Evolutionary conservation across 2,329 filamentous ascomycete genomes (phyloP).

Genomic region (Penicillium nordicum): DNA sequence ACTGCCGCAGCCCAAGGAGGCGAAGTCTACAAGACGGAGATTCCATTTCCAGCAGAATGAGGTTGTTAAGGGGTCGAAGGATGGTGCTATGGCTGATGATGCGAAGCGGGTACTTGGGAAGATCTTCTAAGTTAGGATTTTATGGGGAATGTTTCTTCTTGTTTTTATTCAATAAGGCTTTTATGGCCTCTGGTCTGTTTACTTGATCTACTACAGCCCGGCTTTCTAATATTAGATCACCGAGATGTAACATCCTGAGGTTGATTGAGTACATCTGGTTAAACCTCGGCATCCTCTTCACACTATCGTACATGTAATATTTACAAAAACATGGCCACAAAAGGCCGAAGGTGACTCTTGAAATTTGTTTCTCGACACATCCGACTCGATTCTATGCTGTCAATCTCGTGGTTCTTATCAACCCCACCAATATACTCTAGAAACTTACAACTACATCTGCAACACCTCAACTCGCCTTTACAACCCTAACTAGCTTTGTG

Average conservation of each 20-base stretch:
- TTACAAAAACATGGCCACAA: too few relatives aligned
- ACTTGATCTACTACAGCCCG: background rate
- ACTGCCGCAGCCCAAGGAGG: constrained; percentile 10
- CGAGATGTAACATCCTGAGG: background rate
- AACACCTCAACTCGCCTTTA: background rate
- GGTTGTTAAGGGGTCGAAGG: constrained; percentile 31
- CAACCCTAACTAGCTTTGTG: background rate
- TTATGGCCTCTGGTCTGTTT: background rate
- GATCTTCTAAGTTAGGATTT: constrained; percentile 41
- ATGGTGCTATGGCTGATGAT: constrained; percentile 34
- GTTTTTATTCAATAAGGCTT: background rate
- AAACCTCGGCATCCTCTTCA: background rate
- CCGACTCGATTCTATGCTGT: too few relatives aligned
- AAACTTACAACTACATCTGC: background rate
- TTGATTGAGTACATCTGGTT: background rate
- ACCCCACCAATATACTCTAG: too few relatives aligned
- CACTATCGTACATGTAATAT: too few relatives aligned
- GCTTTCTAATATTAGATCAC: background rate
- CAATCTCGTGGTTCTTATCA: too few relatives aligned
- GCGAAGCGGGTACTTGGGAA: constrained; percentile 46
- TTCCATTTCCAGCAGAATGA: constrained; percentile 43
- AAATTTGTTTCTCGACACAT: too few relatives aligned
- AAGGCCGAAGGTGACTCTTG: too few relatives aligned
- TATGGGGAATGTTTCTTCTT: background rate
- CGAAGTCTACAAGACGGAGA: constrained; percentile 27